Conservation (phyloP, 2,329 filamentous ascomycete species). For the Neofusicoccum cordaticola region DNA sequence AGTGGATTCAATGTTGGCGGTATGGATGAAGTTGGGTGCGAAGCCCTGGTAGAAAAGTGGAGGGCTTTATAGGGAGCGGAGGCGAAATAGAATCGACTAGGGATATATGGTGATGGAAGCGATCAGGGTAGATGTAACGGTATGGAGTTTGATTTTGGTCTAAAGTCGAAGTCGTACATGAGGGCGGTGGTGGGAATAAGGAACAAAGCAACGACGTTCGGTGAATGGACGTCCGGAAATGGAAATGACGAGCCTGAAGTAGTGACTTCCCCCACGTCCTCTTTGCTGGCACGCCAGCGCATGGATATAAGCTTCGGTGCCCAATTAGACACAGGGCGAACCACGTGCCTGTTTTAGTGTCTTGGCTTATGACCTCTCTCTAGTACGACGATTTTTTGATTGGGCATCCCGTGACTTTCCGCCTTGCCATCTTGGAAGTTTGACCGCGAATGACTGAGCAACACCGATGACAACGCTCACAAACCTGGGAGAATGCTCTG, state of each 20-base stretch:
- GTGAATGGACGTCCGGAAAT: neutral
- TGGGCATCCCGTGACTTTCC: slow-evolving; percentile 4
- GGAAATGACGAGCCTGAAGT: neutral
- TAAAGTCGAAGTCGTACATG: neutral
- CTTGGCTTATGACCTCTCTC: neutral
- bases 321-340: neutral
- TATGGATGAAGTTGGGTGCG: neutral
- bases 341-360: neutral
- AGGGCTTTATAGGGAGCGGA: neutral
- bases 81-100: neutral
- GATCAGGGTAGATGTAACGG: neutral
- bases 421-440: neutral
- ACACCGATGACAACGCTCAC: neutral
- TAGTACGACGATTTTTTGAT: neutral
- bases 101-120: neutral
- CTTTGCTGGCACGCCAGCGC: slow-evolving; percentile 8
- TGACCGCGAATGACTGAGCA: neutral
- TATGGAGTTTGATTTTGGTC: neutral
- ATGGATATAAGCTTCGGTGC: neutral
- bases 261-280: neutral
- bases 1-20: neutral
- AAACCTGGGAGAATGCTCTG: neutral
- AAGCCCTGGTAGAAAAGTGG: neutral
- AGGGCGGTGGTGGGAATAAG: neutral
- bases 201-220: neutral